Conservation (phyloP, 78 protist genomes). For the Pigoraptor vietnamica region DNA sequence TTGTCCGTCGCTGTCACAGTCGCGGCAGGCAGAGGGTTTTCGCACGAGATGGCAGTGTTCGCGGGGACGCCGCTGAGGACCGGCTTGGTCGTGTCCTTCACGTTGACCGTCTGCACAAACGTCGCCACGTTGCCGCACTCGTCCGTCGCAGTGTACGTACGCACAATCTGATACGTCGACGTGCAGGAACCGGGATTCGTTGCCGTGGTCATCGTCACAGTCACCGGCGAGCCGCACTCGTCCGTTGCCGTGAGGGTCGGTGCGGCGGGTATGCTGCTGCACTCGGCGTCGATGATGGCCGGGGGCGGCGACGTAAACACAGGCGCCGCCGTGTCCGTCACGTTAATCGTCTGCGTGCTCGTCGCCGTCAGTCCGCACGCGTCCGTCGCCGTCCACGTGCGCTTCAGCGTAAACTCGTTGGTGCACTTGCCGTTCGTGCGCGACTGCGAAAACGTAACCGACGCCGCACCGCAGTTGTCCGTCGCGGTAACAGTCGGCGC, state of each 20-base stretch:
- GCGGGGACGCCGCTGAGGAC: too few species aligned
- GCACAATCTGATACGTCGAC: too few species aligned
- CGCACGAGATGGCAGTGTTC: too few species aligned
- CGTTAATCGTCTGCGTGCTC: neutral
- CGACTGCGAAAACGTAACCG: neutral
- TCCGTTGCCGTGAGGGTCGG: neutral
- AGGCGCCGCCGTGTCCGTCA: neutral
- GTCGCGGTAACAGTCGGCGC: neutral
- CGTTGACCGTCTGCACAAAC: too few species aligned
- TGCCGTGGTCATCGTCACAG: too few species aligned
- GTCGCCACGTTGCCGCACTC: too few species aligned
- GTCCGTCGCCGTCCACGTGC: neutral
- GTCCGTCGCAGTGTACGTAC: too few species aligned
- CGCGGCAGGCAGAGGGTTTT: too few species aligned
- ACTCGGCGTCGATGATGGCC: neutral
- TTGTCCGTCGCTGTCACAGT: too few species aligned
- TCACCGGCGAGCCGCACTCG: neutral
- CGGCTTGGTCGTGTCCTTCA: too few species aligned
- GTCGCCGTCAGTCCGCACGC: neutral
- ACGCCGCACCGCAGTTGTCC: neutral
- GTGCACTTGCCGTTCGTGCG: neutral
- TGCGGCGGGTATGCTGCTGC: neutral
- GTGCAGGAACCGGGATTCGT: too few species aligned
- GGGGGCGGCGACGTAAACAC: neutral
- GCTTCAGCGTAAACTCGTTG: neutral